These are phyloP conservation scores for Sporisorium sorghi DNA, from an alignment of 1,284 basidiomycete genomes.

Conservation along the genomic window DNA sequence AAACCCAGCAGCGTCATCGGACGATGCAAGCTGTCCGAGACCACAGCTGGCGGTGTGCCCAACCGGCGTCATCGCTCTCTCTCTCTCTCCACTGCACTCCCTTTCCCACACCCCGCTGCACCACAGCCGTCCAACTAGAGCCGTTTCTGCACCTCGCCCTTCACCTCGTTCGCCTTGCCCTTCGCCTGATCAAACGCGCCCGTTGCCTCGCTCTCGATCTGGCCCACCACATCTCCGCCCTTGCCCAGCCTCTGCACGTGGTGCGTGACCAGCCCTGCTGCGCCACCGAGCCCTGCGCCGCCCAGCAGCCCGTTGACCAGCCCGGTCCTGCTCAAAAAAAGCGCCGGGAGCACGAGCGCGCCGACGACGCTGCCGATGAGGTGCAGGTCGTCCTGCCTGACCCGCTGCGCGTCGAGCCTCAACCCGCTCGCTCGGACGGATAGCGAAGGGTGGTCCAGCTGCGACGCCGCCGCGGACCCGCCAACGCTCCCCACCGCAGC, in stretches of 20 bases:
- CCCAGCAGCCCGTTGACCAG: conserved; percentile 65
- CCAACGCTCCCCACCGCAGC: conserved; percentile 33
- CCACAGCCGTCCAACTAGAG: no score
- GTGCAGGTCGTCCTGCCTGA: conserved; percentile 62
- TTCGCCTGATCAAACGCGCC: conserved; percentile 7
- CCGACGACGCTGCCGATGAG: conserved; percentile 63
- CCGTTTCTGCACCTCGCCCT: conserved; percentile 17
- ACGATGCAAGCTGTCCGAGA: no score
- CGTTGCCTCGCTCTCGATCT: conserved; percentile 6
- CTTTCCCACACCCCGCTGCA: no score
- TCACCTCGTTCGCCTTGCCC: conserved; percentile 14
- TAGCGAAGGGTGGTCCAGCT: conserved; percentile 36
- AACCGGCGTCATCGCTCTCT: no score
- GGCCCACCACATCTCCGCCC: background rate
- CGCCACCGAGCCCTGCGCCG: conserved; percentile 62
- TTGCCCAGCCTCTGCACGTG: conserved; percentile 39
- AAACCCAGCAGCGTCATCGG: no score
- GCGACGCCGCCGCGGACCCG: conserved; percentile 44
- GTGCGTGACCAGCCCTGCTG: conserved; percentile 53
- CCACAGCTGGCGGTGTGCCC: no score
- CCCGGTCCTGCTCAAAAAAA: conserved; percentile 60
- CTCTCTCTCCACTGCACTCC: no score
- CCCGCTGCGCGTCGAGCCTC: conserved; percentile 39
- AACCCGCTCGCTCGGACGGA: conserved; percentile 20
- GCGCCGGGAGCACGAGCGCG: conserved; percentile 57